Evolutionary conservation across 352 stramenopile genomes (phyloP).

Genomic region (Peronospora belbahrii): DNA sequence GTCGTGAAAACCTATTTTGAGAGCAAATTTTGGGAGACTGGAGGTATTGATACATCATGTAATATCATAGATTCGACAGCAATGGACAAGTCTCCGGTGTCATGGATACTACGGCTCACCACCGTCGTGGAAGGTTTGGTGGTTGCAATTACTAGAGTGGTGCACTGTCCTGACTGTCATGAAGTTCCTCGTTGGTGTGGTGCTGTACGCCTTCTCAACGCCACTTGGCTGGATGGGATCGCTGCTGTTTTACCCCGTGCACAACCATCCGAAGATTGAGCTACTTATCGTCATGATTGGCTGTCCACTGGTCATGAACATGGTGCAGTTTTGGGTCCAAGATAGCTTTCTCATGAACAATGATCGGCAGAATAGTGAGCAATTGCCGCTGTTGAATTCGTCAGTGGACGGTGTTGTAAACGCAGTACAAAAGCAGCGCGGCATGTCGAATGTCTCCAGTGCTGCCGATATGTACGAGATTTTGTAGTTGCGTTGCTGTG

Average conservation of each 20-base stretch:
- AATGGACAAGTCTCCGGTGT: slow-evolving; percentile 53
- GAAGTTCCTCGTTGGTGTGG: slow-evolving; percentile 56
- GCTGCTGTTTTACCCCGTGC: slow-evolving; percentile 62
- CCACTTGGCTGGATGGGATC: slow-evolving; percentile 50
- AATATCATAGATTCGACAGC: slow-evolving; percentile 30
- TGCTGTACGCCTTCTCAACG: slow-evolving; percentile 56
- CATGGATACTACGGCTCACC: slow-evolving; percentile 64
- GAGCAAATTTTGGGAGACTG: not conserved
- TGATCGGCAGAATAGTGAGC: slow-evolving; percentile 18
- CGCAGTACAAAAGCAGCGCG: slow-evolving; percentile 25
- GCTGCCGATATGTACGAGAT: slow-evolving; percentile 60
- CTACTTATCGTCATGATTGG: slow-evolving; percentile 81
- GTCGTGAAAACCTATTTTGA: not conserved
- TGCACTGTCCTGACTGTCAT: slow-evolving; percentile 53
- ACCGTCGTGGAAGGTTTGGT: slow-evolving; percentile 58
- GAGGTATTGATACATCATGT: not conserved
- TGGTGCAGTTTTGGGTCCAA: slow-evolving; percentile 83
- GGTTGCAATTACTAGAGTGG: slow-evolving; percentile 57
- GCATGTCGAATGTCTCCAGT: slow-evolving; percentile 37
- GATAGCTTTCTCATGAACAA: slow-evolving; percentile 75
- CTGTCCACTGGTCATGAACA: slow-evolving; percentile 80
- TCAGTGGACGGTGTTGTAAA: not conserved
- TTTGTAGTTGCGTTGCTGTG: slow-evolving; percentile 29
- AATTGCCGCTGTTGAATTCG: slow-evolving; percentile 28
- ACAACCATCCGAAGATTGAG: slow-evolving; percentile 65